These are phyloP conservation scores for Neurospora hispaniola DNA, from an alignment of 495 filamentous ascomycete genomes.

Conservation along the genomic window DNA sequence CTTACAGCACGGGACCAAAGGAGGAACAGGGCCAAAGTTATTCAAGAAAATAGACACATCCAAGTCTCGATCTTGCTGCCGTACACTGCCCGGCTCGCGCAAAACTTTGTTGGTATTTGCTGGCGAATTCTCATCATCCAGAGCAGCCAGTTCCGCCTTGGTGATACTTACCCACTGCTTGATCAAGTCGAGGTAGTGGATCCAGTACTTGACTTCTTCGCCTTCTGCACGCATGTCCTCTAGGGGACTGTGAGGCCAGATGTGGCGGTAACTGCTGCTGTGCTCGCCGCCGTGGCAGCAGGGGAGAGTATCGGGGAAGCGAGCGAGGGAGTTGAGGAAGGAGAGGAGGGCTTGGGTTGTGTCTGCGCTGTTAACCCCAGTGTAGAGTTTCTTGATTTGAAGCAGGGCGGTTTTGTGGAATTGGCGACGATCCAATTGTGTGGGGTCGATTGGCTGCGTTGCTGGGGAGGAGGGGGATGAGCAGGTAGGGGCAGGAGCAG, in stretches of 20 bases:
- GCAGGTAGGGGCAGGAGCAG: not conserved
- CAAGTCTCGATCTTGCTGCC: not conserved
- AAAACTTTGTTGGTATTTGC: not conserved
- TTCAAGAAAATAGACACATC: not conserved
- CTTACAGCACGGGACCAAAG: not conserved
- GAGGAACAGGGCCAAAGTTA: not conserved
- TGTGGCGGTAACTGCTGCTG: not conserved
- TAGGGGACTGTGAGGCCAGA: not conserved
- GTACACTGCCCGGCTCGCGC: not conserved
- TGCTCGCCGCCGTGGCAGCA: not conserved
- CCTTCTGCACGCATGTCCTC: not conserved
- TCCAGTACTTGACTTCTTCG: not conserved
- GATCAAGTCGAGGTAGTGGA: not conserved
- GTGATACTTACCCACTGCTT: not conserved
- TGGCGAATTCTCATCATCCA: not conserved
- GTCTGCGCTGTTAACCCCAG: not conserved
- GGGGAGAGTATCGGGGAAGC: not conserved
- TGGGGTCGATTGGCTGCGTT: no score
- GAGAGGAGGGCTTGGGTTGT: not conserved
- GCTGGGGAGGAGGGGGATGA: not conserved
- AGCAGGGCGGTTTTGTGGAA: not conserved
- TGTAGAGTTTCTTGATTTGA: not conserved
- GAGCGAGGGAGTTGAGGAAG: not conserved
- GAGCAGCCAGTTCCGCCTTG: not conserved
- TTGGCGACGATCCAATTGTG: not conserved